Percentiles rank a stretch among this genome's conserved stretches.
Conservation (phyloP, 257 asterid species). For the Petunia axillaris region DNA sequence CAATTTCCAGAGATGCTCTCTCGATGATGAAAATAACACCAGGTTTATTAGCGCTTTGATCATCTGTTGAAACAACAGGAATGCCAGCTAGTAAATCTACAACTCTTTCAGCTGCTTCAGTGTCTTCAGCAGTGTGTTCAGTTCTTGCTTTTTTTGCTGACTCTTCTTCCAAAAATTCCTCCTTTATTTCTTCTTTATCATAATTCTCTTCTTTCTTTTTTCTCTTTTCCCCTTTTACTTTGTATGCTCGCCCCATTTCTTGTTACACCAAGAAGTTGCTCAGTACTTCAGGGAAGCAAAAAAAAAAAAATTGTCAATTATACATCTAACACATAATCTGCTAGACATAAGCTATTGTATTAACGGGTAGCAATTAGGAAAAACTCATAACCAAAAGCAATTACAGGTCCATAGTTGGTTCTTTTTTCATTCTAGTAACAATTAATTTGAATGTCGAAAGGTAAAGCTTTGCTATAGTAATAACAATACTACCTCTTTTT, state of each 20-base stretch:
- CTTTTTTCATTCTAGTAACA: too few relatives aligned
- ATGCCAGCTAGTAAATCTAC: slow-evolving; percentile 63
- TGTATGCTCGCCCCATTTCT: slow-evolving; percentile 44
- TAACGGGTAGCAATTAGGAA: too few relatives aligned
- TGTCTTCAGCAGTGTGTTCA: slow-evolving; percentile 34
- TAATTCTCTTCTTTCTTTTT: slow-evolving; percentile 38
- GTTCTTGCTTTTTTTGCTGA: slow-evolving; percentile 36
- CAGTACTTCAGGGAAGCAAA: too few relatives aligned
- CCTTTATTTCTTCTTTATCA: slow-evolving; percentile 34
- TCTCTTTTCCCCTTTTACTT: slow-evolving; percentile 45
- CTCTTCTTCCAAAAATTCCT: slow-evolving; percentile 23
- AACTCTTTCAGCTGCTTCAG: slow-evolving; percentile 44
- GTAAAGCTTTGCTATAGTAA: too few relatives aligned
- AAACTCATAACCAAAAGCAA: too few relatives aligned
- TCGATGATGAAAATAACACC: slow-evolving; percentile 78
- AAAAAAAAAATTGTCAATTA: too few relatives aligned
- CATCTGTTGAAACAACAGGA: slow-evolving; percentile 48
- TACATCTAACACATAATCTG: too few relatives aligned
- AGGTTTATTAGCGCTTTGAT: slow-evolving; percentile 52
- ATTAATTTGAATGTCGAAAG: too few relatives aligned
- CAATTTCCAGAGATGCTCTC: slow-evolving; percentile 86
- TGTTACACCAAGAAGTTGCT: background rate
- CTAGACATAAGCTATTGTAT: too few relatives aligned
- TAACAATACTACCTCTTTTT: too few relatives aligned
- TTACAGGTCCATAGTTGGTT: too few relatives aligned